Conservation (phyloP, 768 basidiomycete species). For the Termitomyces sp. region DNA sequence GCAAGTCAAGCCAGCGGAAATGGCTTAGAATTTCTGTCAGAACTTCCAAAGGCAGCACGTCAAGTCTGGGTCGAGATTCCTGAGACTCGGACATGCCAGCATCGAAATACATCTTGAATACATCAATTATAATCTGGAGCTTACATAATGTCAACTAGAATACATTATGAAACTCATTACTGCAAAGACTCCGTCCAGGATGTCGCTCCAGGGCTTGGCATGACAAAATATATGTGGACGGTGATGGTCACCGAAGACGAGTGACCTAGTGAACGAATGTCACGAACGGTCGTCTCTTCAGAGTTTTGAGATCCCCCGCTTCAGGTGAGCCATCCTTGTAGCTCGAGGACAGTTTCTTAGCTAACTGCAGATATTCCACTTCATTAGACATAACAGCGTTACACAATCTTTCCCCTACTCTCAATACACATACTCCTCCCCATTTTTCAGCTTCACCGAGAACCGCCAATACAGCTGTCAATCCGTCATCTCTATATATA, state of each 20-base stretch:
- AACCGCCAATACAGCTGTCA: conserved; percentile 22
- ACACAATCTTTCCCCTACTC: conserved; percentile 53
- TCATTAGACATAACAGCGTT: conserved; percentile 72
- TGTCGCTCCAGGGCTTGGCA: conserved; percentile 63
- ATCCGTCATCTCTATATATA: conserved; percentile 37
- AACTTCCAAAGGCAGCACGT: too few species aligned
- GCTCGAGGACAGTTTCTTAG: neutral
- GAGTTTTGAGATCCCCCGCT: conserved; percentile 86
- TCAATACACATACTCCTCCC: conserved; percentile 68
- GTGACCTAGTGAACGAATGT: conserved; percentile 5
- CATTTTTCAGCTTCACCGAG: conserved; percentile 37
- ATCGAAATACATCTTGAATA: too few species aligned
- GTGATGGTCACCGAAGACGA: conserved; percentile 83
- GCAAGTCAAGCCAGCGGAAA: too few species aligned
- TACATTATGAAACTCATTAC: too few species aligned
- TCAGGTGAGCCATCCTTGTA: conserved; percentile 49
- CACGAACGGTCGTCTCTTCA: conserved; percentile 24
- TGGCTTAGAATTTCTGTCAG: too few species aligned
- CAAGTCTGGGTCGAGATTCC: too few species aligned
- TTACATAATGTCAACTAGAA: too few species aligned
- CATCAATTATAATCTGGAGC: too few species aligned
- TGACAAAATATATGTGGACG: conserved; percentile 87
- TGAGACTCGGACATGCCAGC: too few species aligned
- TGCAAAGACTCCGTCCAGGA: too few species aligned
- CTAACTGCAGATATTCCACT: conserved; percentile 58